phyloP scores from a whole-genome alignment of 2,329 filamentous ascomycete genomes.

The Neonectria hederae region DNA sequence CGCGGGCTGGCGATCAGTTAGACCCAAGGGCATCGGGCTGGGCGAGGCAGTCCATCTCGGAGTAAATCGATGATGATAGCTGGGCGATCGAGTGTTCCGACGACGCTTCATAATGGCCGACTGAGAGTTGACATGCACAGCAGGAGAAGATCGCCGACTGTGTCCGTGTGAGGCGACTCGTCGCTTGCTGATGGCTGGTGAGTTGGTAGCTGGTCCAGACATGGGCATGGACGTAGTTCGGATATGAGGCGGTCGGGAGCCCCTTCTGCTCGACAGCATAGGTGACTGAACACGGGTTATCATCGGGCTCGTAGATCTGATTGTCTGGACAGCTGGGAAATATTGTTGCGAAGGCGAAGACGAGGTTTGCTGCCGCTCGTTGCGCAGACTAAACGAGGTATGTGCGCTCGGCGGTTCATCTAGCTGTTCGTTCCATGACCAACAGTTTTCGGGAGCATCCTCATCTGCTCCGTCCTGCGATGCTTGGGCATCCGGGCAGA shows the following conservation, averaged over 20 bases:
- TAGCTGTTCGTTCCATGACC: conserved; percentile 72
- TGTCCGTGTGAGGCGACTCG: conserved; percentile 57
- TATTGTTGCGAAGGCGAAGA: conserved; percentile 53
- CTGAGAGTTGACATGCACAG: conserved; percentile 38
- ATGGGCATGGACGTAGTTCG: conserved; percentile 65
- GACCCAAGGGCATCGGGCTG: conserved; percentile 52
- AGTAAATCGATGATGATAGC: conserved; percentile 60
- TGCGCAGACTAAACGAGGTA: conserved; percentile 54
- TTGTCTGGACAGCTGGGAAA: conserved; percentile 36
- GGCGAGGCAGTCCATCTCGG: conserved; percentile 64
- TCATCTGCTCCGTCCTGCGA: conserved; percentile 44
- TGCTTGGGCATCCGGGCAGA: conserved; percentile 57
- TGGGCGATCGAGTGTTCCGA: conserved; percentile 68
- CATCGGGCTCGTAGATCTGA: conserved; percentile 45
- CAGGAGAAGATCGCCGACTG: conserved; percentile 47
- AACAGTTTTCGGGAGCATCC: conserved; percentile 66
- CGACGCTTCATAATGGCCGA: conserved; percentile 57
- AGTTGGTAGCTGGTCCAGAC: conserved; percentile 48
- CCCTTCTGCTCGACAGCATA: conserved; percentile 50
- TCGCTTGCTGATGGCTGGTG: conserved; percentile 54
- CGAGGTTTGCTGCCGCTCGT: conserved; percentile 53
- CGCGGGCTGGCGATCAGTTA: conserved; percentile 48
- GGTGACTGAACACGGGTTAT: conserved; percentile 54
- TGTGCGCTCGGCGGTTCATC: conserved; percentile 64
- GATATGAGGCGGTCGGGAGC: conserved; percentile 57